A percentile compares a stretch with the other conserved stretches of the same genome.
Evolutionary conservation across 2,329 filamentous ascomycete genomes (phyloP).

Genomic region (Fusarium pilosicola): DNA sequence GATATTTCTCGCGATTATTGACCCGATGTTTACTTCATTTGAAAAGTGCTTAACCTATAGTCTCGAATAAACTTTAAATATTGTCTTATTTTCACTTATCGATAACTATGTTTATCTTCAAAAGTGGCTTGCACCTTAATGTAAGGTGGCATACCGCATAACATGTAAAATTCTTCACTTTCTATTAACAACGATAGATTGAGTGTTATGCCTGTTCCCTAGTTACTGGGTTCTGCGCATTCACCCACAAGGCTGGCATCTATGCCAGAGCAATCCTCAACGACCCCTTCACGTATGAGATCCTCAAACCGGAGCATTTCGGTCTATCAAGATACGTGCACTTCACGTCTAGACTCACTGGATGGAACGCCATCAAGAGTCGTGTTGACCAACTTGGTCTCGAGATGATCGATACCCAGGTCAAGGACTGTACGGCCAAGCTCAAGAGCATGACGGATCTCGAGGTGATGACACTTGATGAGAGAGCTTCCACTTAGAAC

Average conservation of each 20-base stretch:
- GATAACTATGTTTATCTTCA: accelerated
- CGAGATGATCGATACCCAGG: neutral
- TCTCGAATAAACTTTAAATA: accelerated
- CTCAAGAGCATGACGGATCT: neutral
- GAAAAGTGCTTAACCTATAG: accelerated
- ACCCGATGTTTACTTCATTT: accelerated
- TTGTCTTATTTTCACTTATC: neutral
- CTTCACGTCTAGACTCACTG: neutral
- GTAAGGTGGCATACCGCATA: neutral
- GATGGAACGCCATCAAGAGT: neutral
- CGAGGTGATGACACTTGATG: neutral
- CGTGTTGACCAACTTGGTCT: neutral
- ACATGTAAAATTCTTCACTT: neutral
- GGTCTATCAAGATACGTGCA: neutral
- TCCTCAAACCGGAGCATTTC: neutral
- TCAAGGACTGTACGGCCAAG: neutral
- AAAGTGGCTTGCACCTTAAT: neutral
- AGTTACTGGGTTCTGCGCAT: neutral
- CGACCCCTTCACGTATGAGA: neutral
- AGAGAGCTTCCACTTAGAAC: neutral
- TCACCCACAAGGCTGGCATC: neutral
- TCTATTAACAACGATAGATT: accelerated
- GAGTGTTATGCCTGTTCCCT: neutral
- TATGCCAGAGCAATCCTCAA: neutral
- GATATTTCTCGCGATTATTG: accelerated